Evolutionary conservation across 202 grass and related monocot species (phyloP).

Genomic region (Saccharum hybrid): DNA sequence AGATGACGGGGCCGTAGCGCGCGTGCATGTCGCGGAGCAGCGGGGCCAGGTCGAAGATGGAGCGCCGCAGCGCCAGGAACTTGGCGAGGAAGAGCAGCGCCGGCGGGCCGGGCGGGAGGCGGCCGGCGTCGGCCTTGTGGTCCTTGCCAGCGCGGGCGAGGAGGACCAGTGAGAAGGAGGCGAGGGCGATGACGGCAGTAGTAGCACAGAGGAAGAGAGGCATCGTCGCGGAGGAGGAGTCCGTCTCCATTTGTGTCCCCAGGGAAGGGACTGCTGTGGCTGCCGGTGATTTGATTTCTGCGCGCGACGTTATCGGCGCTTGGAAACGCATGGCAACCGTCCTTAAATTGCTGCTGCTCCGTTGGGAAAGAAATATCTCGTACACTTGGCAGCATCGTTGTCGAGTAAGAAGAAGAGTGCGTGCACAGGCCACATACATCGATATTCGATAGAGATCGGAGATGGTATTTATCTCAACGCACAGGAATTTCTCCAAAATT

Average conservation of each 20-base stretch:
- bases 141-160: too few relatives aligned
- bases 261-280: background rate
- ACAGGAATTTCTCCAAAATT: too few relatives aligned
- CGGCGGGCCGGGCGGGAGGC: constrained; percentile 47
- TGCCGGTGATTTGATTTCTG: too few relatives aligned
- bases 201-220: background rate
- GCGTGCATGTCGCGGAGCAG: constrained; percentile 42
- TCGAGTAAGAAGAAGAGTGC: too few relatives aligned
- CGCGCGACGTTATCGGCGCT: too few relatives aligned
- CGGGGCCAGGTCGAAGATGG: constrained; percentile 43
- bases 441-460: too few relatives aligned
- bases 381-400: too few relatives aligned
- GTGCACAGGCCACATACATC: too few relatives aligned
- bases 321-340: too few relatives aligned
- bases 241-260: background rate
- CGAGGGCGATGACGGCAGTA: background rate
- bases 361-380: too few relatives aligned
- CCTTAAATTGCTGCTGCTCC: too few relatives aligned
- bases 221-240: background rate
- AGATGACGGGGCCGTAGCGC: constrained; percentile 49
- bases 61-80: constrained; percentile 32
- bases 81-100: constrained; percentile 42
- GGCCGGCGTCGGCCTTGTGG: fast-evolving
- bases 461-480: too few relatives aligned
- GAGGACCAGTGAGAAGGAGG: background rate